These are phyloP conservation scores for Cystobasidium onofrii DNA, from an alignment of 768 basidiomycete genomes.

Conservation along the genomic window DNA sequence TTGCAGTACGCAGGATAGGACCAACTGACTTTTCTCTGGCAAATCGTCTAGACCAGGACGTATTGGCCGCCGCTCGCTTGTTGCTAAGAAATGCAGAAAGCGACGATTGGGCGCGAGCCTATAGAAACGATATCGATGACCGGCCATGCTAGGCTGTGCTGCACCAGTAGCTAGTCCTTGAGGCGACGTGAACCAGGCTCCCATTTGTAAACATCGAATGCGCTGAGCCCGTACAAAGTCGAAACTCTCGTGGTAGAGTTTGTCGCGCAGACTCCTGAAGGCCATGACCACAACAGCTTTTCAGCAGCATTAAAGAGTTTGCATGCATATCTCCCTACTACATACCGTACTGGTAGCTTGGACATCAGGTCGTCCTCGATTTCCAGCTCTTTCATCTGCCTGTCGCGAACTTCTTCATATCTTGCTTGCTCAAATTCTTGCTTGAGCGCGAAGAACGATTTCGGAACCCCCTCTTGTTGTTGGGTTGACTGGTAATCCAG, in stretches of 20 bases:
- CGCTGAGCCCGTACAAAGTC: slow-evolving; percentile 83
- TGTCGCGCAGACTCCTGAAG: slow-evolving; percentile 71
- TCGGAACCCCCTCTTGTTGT: not conserved
- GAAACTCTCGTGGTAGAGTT: slow-evolving; percentile 79
- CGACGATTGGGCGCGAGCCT: slow-evolving; percentile 54
- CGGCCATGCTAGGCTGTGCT: not conserved
- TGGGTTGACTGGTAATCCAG: not conserved
- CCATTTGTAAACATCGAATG: slow-evolving; percentile 75
- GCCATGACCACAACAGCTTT: not conserved
- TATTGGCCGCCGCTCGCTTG: slow-evolving; percentile 55
- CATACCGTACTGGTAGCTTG: slow-evolving; percentile 76
- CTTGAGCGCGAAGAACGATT: not conserved
- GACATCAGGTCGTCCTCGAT: slow-evolving; percentile 76
- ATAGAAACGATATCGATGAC: slow-evolving; percentile 65
- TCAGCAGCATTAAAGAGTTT: too few relatives aligned
- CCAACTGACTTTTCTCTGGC: slow-evolving; percentile 56
- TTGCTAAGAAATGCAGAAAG: slow-evolving; percentile 38
- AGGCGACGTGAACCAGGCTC: slow-evolving; percentile 69
- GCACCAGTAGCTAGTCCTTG: not conserved
- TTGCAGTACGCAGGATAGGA: not conserved
- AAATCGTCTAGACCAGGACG: slow-evolving; percentile 77
- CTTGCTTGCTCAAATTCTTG: slow-evolving; percentile 30
- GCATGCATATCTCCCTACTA: slow-evolving; percentile 12
- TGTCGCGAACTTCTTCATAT: slow-evolving; percentile 55
- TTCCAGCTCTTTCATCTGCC: slow-evolving; percentile 84